These are phyloP conservation scores for Suhomyces sp. DNA, from an alignment of 805 yeast genomes.

Conservation along the genomic window DNA sequence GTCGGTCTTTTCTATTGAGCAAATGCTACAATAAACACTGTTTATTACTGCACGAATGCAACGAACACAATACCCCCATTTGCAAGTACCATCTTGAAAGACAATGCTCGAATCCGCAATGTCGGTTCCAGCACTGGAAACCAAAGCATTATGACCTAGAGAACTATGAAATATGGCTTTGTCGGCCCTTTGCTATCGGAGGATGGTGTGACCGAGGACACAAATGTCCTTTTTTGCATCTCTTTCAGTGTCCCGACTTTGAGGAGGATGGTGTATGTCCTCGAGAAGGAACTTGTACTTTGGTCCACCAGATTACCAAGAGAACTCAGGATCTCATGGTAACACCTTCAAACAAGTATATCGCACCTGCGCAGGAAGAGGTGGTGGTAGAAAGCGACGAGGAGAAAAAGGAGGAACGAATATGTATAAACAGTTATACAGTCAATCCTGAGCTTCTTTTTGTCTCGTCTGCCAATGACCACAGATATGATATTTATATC, in stretches of 20 bases:
- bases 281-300: constrained; percentile 48
- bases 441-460: constrained; percentile 29
- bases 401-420: constrained; percentile 4
- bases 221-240: constrained; percentile 55
- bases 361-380: constrained; percentile 10
- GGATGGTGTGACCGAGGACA: constrained; percentile 68
- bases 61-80: constrained; percentile 53
- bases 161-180: constrained; percentile 42
- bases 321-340: constrained; percentile 26
- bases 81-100: constrained; percentile 27
- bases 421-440: constrained; percentile 30
- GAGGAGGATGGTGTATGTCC: constrained; percentile 61
- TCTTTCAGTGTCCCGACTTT: constrained; percentile 67
- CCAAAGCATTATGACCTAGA: constrained; percentile 49
- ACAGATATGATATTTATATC: constrained; percentile 24
- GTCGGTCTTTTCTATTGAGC: constrained; percentile 48
- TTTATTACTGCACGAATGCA: constrained; percentile 52
- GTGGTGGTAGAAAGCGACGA: constrained; percentile 20
- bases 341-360: constrained; percentile 14
- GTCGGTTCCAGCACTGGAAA: constrained; percentile 47
- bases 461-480: constrained; percentile 13
- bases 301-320: constrained; percentile 43
- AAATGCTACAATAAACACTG: constrained; percentile 51
- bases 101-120: constrained; percentile 43
- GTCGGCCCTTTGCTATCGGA: constrained; percentile 64